phyloP scores from a whole-genome alignment of 2,329 filamentous ascomycete genomes.

The Pseudopyrenochaeta lycopersici region DNA sequence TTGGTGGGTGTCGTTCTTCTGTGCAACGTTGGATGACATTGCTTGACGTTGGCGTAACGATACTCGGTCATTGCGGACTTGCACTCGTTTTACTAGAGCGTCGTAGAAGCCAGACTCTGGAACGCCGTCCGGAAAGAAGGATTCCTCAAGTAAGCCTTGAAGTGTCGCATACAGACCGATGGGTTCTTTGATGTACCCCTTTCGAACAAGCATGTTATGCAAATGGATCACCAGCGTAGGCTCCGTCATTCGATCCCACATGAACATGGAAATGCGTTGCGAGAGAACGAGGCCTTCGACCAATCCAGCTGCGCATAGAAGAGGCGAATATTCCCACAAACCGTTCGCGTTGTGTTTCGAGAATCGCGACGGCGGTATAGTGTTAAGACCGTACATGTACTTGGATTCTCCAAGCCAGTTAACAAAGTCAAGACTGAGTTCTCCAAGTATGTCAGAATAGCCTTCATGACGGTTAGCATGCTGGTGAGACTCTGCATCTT shows the following conservation, averaged over 20 bases:
- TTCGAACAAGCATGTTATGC: constrained; percentile 59
- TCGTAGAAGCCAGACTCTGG: constrained; percentile 7
- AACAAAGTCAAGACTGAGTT: constrained; percentile 42
- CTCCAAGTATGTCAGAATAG: constrained; percentile 26
- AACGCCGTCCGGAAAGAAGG: constrained; percentile 20
- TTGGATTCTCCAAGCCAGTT: constrained; percentile 52
- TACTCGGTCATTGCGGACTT: constrained; percentile 3
- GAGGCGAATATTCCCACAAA: constrained; percentile 60
- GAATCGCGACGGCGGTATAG: constrained; percentile 55
- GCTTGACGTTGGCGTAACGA: constrained; percentile 11
- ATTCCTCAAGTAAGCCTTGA: constrained; percentile 18
- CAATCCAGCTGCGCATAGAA: constrained; percentile 58
- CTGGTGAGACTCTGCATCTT: constrained; percentile 30
- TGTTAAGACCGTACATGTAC: constrained; percentile 43
- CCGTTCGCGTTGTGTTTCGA: constrained; percentile 53
- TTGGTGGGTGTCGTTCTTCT: constrained; percentile 12
- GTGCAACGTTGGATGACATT: constrained; percentile 3
- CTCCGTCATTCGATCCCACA: constrained; percentile 56
- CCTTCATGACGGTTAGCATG: constrained; percentile 24
- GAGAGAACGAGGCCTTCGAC: constrained; percentile 55
- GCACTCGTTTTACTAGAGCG: constrained; percentile 1
- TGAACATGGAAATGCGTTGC: constrained; percentile 43
- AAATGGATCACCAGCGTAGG: constrained; percentile 55
- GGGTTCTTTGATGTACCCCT: constrained; percentile 48
- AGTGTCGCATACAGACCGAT: constrained; percentile 46